Evolutionary conservation across 2,329 filamentous ascomycete species (phyloP), one percentile per base, ranked within the genome.

Genomic region (Clarireedia hainanense): DNA sequence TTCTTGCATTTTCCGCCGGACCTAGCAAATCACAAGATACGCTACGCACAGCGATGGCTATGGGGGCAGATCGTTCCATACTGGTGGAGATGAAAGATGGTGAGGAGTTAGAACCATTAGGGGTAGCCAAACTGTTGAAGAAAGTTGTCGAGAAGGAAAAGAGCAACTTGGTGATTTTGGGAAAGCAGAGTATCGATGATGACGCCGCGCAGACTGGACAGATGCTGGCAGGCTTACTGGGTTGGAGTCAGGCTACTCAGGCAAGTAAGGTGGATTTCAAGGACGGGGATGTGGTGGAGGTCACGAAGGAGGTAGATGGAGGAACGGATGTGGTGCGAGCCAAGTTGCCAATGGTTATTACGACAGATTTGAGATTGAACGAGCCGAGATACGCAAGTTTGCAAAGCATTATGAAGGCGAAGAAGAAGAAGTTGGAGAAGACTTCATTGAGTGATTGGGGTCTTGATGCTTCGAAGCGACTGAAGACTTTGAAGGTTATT

Each of bases 381-480:
- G 90, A 95, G 81, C 94, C 94, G 58, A 79, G 94, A 62, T 99
- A 96, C 72, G 94, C 92, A 23, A 96, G 84, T 73, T 73, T 99
- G 81, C 92, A 91, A 50, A 97, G 97, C 71, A 97, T 99, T 63
- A 99, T 99, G 94, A 99, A 97, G 86, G 94, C 94, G 52, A 99
- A 99, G 88, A 99, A 97, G 88, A 99, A 99, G 87, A 89, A 89
- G 69, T 69, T 99, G 65, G 90, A 94, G 68, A 97, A 96, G 86
- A 87, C 90, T 80, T 89, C 81, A 63, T 72, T 96, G 71, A 80
- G 77, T 56, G 94, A 99, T 69, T 88, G 88, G 71, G 89, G 88
- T 2, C 74, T 96, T 45, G 85, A 91, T 65, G 81, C 81, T 52
- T 79, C 80, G 71, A 84, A 80, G 73, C 80, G 91, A 66, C 74